Base-by-base conservation (phyloP, 345 rosid species). In the Syzygium aqueum region DNA sequence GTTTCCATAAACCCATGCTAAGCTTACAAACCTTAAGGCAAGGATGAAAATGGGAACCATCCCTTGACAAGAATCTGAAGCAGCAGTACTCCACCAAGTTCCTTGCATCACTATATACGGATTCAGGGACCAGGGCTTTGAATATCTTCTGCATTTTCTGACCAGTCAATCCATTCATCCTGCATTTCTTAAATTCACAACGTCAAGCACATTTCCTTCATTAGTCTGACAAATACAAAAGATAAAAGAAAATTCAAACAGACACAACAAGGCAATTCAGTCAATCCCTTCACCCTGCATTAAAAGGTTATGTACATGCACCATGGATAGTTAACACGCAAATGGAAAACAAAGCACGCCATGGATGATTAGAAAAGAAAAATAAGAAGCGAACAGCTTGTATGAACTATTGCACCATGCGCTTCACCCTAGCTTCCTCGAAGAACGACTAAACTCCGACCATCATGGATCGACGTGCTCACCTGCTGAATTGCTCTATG, bases 401-500 rank as follows among this genome's bases (percentile, higher is more conserved):
- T 9, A 23, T 23, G 25, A 57, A 57, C n/a, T 9, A 57, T 2
- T 11, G 63, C 28, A 6, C 12, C 63, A 57, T 10, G 63, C 12
- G 13, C n/a, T 3, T 12, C 84, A 43, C 12, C 51, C 25, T 30
- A 12, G 40, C 8, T 53, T 51, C 54, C 52, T 84, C n/a, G 22
- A 0, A 53, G 7, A 19, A 28, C 0, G 8, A 52, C 53, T 17
- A 84, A 84, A 52, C 82, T 73, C 82, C 8, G 25, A 73, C 82
- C 49, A 53, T 28, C 13, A 9, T 84, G 43, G 16, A 28, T 17
- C 85, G 21, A 16, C 6, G 37, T 43, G 46, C 86, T 88, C 92
- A 96, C 99, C 99, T 96, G 94, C 99, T 94, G 93, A 97, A 97
- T 89, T 97, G 99, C 92, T 96, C 99, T 65, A 97, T 94, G 84